phyloP scores from a whole-genome alignment of 441 rosid species.

The Gossypium schwendimanii region DNA sequence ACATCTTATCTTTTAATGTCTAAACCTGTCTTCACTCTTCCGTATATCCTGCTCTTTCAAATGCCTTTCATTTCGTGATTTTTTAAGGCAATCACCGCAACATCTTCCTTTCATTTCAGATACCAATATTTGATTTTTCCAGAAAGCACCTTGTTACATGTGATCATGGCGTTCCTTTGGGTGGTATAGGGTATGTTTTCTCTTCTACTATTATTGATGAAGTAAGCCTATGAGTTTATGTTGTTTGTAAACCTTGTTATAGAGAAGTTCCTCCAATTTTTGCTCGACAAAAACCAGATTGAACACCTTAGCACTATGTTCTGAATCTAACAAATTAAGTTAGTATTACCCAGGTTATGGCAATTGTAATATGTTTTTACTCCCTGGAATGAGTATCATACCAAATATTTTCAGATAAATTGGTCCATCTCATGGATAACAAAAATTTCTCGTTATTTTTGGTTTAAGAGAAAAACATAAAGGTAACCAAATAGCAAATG shows the following conservation, averaged over 20 bases:
- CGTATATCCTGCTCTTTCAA: neutral
- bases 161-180: conserved; percentile 78
- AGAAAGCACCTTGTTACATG: conserved; percentile 50
- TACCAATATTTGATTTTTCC: conserved; percentile 49
- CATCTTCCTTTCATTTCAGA: conserved; percentile 28
- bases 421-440: too few relatives aligned
- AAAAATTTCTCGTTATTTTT: too few relatives aligned
- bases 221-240: neutral
- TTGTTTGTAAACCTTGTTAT: neutral
- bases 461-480: too few relatives aligned
- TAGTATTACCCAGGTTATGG: neutral
- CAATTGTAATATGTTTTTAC: neutral
- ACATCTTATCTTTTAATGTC: neutral
- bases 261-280: neutral
- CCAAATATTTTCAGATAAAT: neutral
- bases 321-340: neutral
- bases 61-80: neutral
- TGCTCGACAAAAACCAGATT: neutral
- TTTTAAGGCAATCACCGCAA: neutral
- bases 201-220: neutral
- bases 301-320: neutral
- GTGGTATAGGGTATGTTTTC: conserved; percentile 74
- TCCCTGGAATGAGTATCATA: neutral
- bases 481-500: too few relatives aligned
- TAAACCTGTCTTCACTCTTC: neutral